A percentile compares a stretch with the other conserved stretches of the same genome.
Conservation (phyloP, 163 green algal genomes). For the Dunaliella salina region DNA sequence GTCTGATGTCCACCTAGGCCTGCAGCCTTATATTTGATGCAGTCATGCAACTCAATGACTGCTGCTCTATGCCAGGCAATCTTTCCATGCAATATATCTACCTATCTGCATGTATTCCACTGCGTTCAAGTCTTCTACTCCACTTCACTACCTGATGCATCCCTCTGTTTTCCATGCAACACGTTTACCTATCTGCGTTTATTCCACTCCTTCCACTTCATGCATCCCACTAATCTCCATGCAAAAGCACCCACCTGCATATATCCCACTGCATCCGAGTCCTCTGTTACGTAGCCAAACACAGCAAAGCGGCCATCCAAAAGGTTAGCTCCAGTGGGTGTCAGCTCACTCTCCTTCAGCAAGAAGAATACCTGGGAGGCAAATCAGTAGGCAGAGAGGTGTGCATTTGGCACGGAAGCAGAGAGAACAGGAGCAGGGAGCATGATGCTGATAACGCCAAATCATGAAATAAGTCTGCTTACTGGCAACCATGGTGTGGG, state of each 20-base stretch:
- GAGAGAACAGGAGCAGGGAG: background rate
- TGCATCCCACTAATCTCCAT: background rate
- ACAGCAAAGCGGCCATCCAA: constrained; percentile 94
- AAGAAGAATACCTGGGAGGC: constrained; percentile 86
- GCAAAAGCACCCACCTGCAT: constrained; percentile 50
- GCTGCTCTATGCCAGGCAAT: too few species aligned
- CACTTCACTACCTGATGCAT: background rate
- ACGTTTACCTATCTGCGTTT: too few species aligned
- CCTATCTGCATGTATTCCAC: too few species aligned
- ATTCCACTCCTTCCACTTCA: too few species aligned
- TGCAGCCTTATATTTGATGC: too few species aligned
- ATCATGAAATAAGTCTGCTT: background rate
- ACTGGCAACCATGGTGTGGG: background rate
- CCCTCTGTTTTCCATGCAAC: background rate
- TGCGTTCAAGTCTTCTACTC: too few species aligned
- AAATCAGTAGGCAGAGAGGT: background rate
- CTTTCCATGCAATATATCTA: too few species aligned
- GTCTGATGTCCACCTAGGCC: too few species aligned
- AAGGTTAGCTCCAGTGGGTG: constrained; percentile 90
- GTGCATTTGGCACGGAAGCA: background rate
- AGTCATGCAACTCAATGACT: too few species aligned
- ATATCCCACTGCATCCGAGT: constrained; percentile 71
- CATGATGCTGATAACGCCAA: background rate
- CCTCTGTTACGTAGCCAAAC: constrained; percentile 92
- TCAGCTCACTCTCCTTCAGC: constrained; percentile 96